phyloP scores from a whole-genome alignment of 2,329 filamentous ascomycete genomes.

The Verticillium longisporum region DNA sequence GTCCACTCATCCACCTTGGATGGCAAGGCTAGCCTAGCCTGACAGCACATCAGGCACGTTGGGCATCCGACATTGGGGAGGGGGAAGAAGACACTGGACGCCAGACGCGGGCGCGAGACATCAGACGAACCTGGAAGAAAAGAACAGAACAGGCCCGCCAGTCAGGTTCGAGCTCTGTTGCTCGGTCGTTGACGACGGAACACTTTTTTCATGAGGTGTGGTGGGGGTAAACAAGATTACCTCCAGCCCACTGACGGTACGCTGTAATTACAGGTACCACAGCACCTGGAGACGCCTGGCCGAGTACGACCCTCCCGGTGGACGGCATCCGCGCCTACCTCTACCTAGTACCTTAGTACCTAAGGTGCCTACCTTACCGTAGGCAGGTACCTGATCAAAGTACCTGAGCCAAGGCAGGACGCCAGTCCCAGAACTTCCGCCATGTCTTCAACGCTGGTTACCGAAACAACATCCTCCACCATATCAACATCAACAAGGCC shows the following conservation, averaged over 20 bases:
- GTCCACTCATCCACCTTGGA: not conserved
- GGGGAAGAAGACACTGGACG: no score
- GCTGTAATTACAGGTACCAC: not conserved
- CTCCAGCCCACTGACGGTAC: not conserved
- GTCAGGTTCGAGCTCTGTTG: not conserved
- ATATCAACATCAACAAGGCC: slow-evolving; percentile 1
- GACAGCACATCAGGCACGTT: not conserved
- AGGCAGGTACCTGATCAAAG: no score
- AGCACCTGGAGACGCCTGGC: not conserved
- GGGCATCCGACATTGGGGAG: not conserved
- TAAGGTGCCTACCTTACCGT: no score
- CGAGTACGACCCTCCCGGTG: not conserved
- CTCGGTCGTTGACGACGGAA: not conserved
- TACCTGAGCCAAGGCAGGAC: not conserved
- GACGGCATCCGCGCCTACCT: no score
- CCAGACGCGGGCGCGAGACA: not conserved
- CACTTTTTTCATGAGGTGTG: not conserved
- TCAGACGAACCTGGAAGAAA: not conserved
- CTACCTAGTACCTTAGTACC: no score
- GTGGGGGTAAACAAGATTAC: not conserved
- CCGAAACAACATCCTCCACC: slow-evolving; percentile 1
- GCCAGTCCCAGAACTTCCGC: not conserved
- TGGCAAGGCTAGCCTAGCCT: not conserved
- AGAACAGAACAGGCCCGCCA: not conserved
- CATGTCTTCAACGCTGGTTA: slow-evolving; percentile 3